A percentile compares a stretch with the other conserved stretches of the same genome.
Evolutionary conservation across 2,329 filamentous ascomycete genomes (phyloP).

Genomic region (Rhinocladiella mackenziei): DNA sequence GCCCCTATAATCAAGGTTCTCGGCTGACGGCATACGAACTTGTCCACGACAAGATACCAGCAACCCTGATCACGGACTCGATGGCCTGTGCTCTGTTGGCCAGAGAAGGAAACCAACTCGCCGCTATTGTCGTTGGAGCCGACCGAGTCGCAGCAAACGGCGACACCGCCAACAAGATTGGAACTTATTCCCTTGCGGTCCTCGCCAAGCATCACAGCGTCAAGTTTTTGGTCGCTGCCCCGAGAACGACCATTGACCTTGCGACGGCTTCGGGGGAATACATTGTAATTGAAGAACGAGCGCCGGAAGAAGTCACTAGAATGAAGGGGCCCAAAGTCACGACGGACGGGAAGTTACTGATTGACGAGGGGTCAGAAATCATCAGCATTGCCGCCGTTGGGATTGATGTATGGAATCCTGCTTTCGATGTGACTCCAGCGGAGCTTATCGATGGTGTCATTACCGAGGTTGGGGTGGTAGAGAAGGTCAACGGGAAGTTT

Average conservation of each 20-base stretch:
- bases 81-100: constrained; percentile 87
- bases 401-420: constrained; percentile 91
- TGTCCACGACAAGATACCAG: constrained; percentile 86
- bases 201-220: constrained; percentile 81
- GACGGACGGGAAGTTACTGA: constrained; percentile 55
- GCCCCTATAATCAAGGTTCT: constrained; percentile 96
- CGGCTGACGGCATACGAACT: constrained; percentile 93
- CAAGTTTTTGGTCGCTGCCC: constrained; percentile 92
- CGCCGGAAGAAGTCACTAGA: constrained; percentile 74
- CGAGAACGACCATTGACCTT: constrained; percentile 89
- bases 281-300: constrained; percentile 88
- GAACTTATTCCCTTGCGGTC: constrained; percentile 90
- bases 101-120: constrained; percentile 59
- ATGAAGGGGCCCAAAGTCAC: constrained; percentile 71
- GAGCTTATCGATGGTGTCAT: constrained; percentile 88
- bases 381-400: constrained; percentile 73
- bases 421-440: constrained; percentile 90
- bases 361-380: constrained; percentile 60
- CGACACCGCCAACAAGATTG: constrained; percentile 98
- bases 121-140: constrained; percentile 87
- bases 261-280: constrained; percentile 69
- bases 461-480: constrained; percentile 83
- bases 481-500: constrained; percentile 71
- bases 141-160: constrained; percentile 94
- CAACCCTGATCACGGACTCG: constrained; percentile 89